Conservation (phyloP, 352 stramenopile species). For the Pythium pyrilobum region DNA sequence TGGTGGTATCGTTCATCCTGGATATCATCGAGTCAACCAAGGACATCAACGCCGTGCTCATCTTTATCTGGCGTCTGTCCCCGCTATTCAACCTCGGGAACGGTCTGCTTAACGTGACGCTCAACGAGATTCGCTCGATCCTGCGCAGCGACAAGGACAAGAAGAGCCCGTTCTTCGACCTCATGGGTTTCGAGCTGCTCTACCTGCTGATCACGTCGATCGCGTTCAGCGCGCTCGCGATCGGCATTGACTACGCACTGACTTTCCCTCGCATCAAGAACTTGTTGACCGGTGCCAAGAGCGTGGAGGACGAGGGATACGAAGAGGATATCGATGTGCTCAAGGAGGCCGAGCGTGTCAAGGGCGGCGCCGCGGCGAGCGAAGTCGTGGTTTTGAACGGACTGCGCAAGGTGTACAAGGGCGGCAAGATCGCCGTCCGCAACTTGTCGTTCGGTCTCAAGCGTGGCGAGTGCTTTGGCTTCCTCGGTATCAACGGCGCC, state of each 20-base stretch:
- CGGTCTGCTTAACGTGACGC: slow-evolving; percentile 19
- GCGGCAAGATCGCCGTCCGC: slow-evolving; percentile 66
- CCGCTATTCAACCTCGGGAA: slow-evolving; percentile 40
- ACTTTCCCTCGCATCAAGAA: slow-evolving; percentile 38
- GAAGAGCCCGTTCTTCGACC: slow-evolving; percentile 45
- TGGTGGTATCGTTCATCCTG: slow-evolving; percentile 49
- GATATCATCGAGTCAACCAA: slow-evolving; percentile 42
- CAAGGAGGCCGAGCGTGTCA: slow-evolving; percentile 14
- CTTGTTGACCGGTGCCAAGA: slow-evolving; percentile 3
- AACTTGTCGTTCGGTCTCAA: slow-evolving; percentile 68
- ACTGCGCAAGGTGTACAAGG: slow-evolving; percentile 86
- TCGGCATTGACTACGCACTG: slow-evolving; percentile 44
- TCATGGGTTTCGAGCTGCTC: slow-evolving; percentile 52
- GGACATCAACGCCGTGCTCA: slow-evolving; percentile 38
- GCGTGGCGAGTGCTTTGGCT: slow-evolving; percentile 89
- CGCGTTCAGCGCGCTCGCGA: slow-evolving; percentile 30
- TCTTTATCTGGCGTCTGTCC: slow-evolving; percentile 68
- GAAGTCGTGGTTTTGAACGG: slow-evolving; percentile 46
- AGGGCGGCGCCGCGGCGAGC: slow-evolving; percentile 17
- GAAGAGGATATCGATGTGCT: slow-evolving; percentile 19
- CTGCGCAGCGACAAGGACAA: slow-evolving; percentile 26
- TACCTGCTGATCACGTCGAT: slow-evolving; percentile 37
- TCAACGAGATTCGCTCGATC: slow-evolving; percentile 10
- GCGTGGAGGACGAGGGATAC: slow-evolving; percentile 1
- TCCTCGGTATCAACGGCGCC: slow-evolving; percentile 83